A percentile compares a stretch with the other conserved stretches of the same genome.
These are phyloP conservation scores for Syzygium aqueum DNA, from an alignment of 345 rosid genomes.

Conservation along the genomic window DNA sequence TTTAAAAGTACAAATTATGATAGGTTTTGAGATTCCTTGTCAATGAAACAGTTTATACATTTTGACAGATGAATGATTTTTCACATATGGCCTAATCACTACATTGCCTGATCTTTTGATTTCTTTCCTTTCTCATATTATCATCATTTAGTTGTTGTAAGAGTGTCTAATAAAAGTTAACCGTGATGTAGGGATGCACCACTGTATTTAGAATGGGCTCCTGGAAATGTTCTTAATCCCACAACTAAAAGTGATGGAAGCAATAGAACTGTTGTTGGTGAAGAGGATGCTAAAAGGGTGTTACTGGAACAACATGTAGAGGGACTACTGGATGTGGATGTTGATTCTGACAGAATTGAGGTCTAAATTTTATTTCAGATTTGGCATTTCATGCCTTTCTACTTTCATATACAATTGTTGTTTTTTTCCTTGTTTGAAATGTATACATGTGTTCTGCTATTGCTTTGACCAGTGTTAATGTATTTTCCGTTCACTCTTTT, in stretches of 20 bases:
- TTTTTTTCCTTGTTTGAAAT: background rate
- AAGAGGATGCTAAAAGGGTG: slow-evolving; percentile 43
- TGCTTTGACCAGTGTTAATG: background rate
- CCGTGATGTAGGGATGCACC: slow-evolving; percentile 64
- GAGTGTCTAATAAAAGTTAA: background rate
- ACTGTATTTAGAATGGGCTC: slow-evolving; percentile 91
- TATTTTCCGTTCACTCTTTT: background rate
- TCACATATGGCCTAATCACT: background rate
- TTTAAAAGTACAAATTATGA: background rate
- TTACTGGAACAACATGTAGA: slow-evolving; percentile 54
- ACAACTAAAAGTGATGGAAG: slow-evolving; percentile 26
- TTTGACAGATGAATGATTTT: background rate
- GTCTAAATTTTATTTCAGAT: slow-evolving; percentile 14
- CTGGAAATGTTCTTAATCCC: slow-evolving; percentile 51
- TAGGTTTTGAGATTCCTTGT: background rate
- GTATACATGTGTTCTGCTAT: background rate
- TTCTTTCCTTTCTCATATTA: background rate
- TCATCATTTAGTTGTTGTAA: background rate
- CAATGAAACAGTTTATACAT: background rate
- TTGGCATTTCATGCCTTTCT: background rate
- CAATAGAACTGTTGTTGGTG: slow-evolving; percentile 31
- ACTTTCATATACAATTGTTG: background rate
- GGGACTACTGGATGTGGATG: slow-evolving; percentile 41
- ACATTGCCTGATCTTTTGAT: background rate
- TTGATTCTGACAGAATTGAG: slow-evolving; percentile 54